A percentile compares a stretch with the other conserved stretches of the same genome.
Conservation (phyloP, 176 grass and related monocot genomes). For the Hyparrhenia diplandra region DNA sequence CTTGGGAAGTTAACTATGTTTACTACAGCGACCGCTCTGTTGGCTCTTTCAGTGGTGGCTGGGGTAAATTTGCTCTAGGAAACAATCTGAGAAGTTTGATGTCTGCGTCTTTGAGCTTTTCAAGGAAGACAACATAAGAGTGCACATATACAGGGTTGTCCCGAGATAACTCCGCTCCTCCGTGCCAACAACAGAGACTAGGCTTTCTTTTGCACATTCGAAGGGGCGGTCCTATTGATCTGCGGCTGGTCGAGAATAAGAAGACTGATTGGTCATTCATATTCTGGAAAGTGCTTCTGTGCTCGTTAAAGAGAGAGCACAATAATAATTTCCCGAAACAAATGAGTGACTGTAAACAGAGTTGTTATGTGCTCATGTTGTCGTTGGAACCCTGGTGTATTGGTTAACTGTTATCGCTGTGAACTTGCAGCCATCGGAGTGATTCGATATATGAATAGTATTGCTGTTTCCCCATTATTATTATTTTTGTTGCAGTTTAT, state of each 20-base stretch:
- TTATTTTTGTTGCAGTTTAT: neutral
- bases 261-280: slow-evolving; percentile 6
- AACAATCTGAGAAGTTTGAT: slow-evolving; percentile 79
- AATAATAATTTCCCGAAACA: neutral
- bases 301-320: neutral
- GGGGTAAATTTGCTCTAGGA: slow-evolving; percentile 56
- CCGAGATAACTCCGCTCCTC: slow-evolving; percentile 48
- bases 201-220: neutral
- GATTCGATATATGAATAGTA: neutral
- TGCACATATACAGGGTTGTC: slow-evolving; percentile 83
- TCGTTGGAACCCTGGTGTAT: neutral
- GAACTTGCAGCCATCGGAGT: neutral
- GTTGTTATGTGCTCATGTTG: neutral
- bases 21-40: slow-evolving; percentile 29
- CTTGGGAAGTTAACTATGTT: slow-evolving; percentile 66
- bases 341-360: slow-evolving; percentile 2
- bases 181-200: slow-evolving; percentile 6
- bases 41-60: slow-evolving; percentile 70
- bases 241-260: slow-evolving; percentile 6
- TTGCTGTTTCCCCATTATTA: neutral
- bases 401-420: neutral
- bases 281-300: neutral
- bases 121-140: slow-evolving; percentile 61
- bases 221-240: neutral
- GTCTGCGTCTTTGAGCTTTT: slow-evolving; percentile 81